Evolutionary conservation across 768 basidiomycete species (phyloP).

Genomic region (Pleurotus platypus): DNA sequence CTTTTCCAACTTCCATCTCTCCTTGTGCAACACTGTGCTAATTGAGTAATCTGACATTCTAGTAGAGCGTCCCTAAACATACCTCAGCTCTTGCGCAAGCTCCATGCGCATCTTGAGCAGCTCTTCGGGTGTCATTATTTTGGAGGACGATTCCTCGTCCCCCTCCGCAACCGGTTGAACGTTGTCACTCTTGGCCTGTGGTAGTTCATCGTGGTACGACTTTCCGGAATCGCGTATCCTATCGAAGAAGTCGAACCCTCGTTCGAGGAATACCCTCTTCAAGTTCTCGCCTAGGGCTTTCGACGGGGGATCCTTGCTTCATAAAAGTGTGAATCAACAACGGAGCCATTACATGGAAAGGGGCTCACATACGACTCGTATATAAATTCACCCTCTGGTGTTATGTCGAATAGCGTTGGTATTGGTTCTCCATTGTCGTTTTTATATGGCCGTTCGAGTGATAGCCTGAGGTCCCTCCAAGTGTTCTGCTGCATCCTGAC

Average conservation of each 20-base stretch:
- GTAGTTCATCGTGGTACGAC: slow-evolving; percentile 9
- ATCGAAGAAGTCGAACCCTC: slow-evolving; percentile 76
- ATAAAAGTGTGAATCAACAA: slow-evolving; percentile 11
- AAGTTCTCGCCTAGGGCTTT: slow-evolving; percentile 63
- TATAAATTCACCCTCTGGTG: slow-evolving; percentile 61
- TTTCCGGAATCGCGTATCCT: slow-evolving; percentile 10
- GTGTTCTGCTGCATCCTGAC: slow-evolving; percentile 28
- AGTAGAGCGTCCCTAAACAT: slow-evolving; percentile 26
- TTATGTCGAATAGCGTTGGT: slow-evolving; percentile 64
- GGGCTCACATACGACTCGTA: slow-evolving; percentile 62
- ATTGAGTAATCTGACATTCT: slow-evolving; percentile 3
- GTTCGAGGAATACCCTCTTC: slow-evolving; percentile 66
- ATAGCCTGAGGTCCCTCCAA: slow-evolving; percentile 62
- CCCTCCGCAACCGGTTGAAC: slow-evolving; percentile 19
- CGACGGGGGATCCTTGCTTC: slow-evolving; percentile 52
- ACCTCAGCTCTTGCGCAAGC: slow-evolving; percentile 71
- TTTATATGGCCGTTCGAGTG: slow-evolving; percentile 79
- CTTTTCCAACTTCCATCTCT: slow-evolving; percentile 76
- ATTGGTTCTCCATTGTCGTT: slow-evolving; percentile 67
- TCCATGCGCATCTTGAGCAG: slow-evolving; percentile 71
- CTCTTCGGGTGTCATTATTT: slow-evolving; percentile 71
- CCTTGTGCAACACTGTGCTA: slow-evolving; percentile 62
- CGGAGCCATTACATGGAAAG: slow-evolving; percentile 5
- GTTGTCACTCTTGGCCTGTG: slow-evolving; percentile 11
- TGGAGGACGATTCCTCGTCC: slow-evolving; percentile 25